Evolutionary conservation across 129 eudicot genomes (phyloP), one percentile per base, ranked within the genome.

Genomic region (Cynara cardunculus): DNA sequence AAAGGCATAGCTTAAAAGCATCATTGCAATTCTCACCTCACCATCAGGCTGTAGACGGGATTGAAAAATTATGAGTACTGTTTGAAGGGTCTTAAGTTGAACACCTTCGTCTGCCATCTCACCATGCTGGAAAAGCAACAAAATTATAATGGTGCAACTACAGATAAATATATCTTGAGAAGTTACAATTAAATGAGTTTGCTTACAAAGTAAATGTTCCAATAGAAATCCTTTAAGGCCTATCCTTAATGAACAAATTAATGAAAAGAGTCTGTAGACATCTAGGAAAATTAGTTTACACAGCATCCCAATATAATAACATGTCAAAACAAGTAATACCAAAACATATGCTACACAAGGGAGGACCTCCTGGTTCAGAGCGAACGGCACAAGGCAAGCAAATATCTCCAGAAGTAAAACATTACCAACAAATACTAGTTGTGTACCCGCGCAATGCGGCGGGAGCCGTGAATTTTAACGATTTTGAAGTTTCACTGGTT

Each of bases 21-120:
- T 79, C 76, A 41, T 70, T 74, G 82, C 59, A 80, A 61, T 39
- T 62, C 37, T 83, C 79, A 96, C 99, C 98, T 96, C 98, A 82
- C 87, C 80, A 78, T 92, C 98, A 85, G 99, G 99, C 77, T 85
- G 97, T 79, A 96, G 85, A 74, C 78, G 97, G 80, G 99, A 96
- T 81, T 96, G 99, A 71, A 92, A 96, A 69, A 96, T 88, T 82
- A 96, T 86, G 81, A 96, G 90, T 80, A 96, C 87, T 53, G 99
- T 96, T 85, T 96, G 99, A 69, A 96, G 89, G 76, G 98, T 92
- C 93, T 96, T 96, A 71, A 96, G 90, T 74, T 96, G 98, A 73
- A 96, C 87, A 32, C 87, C 89, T 83, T 96, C 99, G 83, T 96
- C 98, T 32, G 89, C 88, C 98, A 93, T 96, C 88, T 96, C 99